A percentile compares a stretch with the other conserved stretches of the same genome.
These are phyloP conservation scores for Cryptococcus floricola DNA, from an alignment of 1,284 basidiomycete genomes.

Conservation along the genomic window DNA sequence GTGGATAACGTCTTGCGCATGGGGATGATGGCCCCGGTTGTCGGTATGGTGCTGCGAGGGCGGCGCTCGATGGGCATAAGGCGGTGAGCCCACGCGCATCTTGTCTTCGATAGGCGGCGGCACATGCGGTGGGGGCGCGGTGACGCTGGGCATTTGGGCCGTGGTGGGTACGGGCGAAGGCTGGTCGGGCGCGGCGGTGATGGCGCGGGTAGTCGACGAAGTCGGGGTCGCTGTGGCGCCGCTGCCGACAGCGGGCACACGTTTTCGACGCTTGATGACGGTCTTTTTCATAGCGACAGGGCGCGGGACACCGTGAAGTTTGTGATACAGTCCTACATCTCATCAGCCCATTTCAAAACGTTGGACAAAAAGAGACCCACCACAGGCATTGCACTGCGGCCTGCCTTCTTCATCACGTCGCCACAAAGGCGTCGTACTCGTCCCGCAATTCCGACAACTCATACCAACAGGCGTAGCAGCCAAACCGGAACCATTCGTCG, in stretches of 20 bases:
- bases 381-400: constrained; percentile 72
- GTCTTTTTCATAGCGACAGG: constrained; percentile 99
- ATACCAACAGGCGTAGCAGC: constrained; percentile 65
- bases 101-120: constrained; percentile 11
- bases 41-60: constrained; percentile 7
- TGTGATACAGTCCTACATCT: constrained; percentile 83
- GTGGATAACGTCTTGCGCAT: constrained; percentile 4
- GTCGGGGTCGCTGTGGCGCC: background rate
- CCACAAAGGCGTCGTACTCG: constrained; percentile 91
- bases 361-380: constrained; percentile 54
- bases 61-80: constrained; percentile 9
- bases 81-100: constrained; percentile 10
- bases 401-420: constrained; percentile 88
- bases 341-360: constrained; percentile 28
- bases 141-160: constrained; percentile 4
- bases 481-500: constrained; percentile 30
- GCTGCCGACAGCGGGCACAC: constrained; percentile 69
- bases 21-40: constrained; percentile 1
- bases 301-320: constrained; percentile 92
- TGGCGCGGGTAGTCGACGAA: constrained; percentile 8
- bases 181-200: constrained; percentile 8
- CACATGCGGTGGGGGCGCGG: constrained; percentile 17
- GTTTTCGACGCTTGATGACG: constrained; percentile 95
- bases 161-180: background rate
- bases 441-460: constrained; percentile 86